A percentile compares a stretch with the other conserved stretches of the same genome.
These are phyloP conservation scores for Eucalyptus fibrosa DNA, from an alignment of 345 rosid genomes.

Conservation along the genomic window DNA sequence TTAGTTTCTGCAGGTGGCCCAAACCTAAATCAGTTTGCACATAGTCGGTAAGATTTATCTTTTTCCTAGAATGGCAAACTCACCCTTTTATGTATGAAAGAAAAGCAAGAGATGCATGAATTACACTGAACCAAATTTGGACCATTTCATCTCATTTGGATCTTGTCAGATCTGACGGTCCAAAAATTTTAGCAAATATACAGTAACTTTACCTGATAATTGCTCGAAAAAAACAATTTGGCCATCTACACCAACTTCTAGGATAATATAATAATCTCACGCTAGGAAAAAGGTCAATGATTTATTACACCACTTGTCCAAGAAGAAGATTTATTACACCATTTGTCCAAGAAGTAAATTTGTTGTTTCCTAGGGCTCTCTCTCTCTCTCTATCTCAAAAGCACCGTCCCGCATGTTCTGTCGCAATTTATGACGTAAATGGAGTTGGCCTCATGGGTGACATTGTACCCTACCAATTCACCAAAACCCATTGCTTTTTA, in stretches of 20 bases:
- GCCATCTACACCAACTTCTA: not conserved
- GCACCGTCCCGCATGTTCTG: not conserved
- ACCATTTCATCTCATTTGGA: not conserved
- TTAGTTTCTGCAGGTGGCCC: no score
- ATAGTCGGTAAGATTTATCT: not conserved
- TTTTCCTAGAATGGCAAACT: not conserved
- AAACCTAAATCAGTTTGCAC: not conserved
- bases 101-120: not conserved
- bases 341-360: not conserved
- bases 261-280: not conserved
- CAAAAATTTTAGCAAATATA: not conserved
- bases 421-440: not conserved
- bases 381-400: not conserved
- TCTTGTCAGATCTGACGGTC: not conserved
- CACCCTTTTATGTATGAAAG: not conserved
- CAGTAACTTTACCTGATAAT: not conserved
- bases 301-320: not conserved
- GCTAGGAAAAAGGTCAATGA: not conserved
- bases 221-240: not conserved
- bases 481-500: not conserved
- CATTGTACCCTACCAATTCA: not conserved
- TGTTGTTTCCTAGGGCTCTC: not conserved
- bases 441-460: not conserved
- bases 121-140: not conserved
- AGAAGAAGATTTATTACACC: not conserved